These are phyloP conservation scores for Cynara cardunculus DNA, from an alignment of 129 eudicot genomes.

Conservation along the genomic window DNA sequence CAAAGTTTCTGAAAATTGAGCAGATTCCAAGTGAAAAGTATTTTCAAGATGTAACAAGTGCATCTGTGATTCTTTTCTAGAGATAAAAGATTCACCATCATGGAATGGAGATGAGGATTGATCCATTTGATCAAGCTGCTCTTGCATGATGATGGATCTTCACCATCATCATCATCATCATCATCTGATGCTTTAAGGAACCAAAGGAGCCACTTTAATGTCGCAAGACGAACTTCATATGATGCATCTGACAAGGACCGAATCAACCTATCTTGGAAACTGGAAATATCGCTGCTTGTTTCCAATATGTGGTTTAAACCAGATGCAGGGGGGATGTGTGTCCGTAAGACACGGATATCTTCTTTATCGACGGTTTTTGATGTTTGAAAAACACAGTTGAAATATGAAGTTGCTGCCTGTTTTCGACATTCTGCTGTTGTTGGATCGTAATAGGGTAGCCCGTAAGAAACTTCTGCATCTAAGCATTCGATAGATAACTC, in stretches of 20 bases:
- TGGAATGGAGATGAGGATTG: slow-evolving; percentile 52
- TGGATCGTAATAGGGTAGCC: slow-evolving; percentile 63
- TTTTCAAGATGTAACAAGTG: slow-evolving; percentile 62
- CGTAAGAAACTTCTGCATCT: slow-evolving; percentile 38
- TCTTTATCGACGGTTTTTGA: slow-evolving; percentile 55
- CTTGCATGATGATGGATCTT: slow-evolving; percentile 21
- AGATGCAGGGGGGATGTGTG: slow-evolving; percentile 22
- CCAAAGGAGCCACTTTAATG: slow-evolving; percentile 84
- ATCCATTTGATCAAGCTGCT: slow-evolving; percentile 38
- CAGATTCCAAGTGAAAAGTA: slow-evolving; percentile 71
- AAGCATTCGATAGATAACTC: slow-evolving; percentile 66
- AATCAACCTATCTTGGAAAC: slow-evolving; percentile 48
- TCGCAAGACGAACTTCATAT: slow-evolving; percentile 84
- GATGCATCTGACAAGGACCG: slow-evolving; percentile 65
- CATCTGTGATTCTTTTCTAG: slow-evolving; percentile 77
- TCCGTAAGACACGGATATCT: slow-evolving; percentile 25
- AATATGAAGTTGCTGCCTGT: slow-evolving; percentile 82
- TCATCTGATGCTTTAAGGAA: slow-evolving; percentile 47
- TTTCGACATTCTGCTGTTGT: slow-evolving; percentile 74
- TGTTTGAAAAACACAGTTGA: slow-evolving; percentile 55
- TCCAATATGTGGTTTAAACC: slow-evolving; percentile 22
- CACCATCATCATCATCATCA: neutral
- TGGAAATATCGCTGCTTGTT: slow-evolving; percentile 25
- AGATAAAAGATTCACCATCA: slow-evolving; percentile 49
- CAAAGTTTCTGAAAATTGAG: slow-evolving; percentile 31